These are phyloP conservation scores for Ophiognomonia clavigignenti-juglandacearum DNA, from an alignment of 2,329 filamentous ascomycete genomes.

Conservation along the genomic window DNA sequence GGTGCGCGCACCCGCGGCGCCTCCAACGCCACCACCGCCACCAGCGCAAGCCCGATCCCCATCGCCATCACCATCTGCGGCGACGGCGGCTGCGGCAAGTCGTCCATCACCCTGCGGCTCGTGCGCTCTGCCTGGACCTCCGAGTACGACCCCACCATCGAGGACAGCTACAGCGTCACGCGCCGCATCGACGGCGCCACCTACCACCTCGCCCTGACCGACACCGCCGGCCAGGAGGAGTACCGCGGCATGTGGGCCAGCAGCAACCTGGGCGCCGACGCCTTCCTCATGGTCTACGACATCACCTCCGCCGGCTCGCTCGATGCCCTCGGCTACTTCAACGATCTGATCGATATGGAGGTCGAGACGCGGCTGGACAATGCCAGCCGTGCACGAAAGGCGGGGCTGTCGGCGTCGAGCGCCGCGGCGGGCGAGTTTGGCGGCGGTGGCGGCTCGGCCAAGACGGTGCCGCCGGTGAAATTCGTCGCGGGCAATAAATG, in stretches of 20 bases:
- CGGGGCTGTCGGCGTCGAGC: slow-evolving; percentile 32
- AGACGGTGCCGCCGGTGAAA: slow-evolving; percentile 68
- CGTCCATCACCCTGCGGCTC: slow-evolving; percentile 76
- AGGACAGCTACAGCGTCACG: slow-evolving; percentile 81
- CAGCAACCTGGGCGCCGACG: slow-evolving; percentile 73
- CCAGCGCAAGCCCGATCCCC: slow-evolving; percentile 41
- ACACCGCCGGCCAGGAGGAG: slow-evolving; percentile 86
- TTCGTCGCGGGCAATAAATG: slow-evolving; percentile 86
- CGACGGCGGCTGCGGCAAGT: slow-evolving; percentile 81
- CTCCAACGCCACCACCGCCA: slow-evolving; percentile 12
- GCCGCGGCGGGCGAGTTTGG: slow-evolving; percentile 22
- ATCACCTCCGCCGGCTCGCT: slow-evolving; percentile 69
- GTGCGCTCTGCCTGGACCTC: slow-evolving; percentile 81
- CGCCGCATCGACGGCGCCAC: slow-evolving; percentile 74
- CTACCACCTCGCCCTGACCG: slow-evolving; percentile 74
- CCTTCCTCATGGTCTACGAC: slow-evolving; percentile 84
- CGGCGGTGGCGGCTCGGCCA: slow-evolving; percentile 32
- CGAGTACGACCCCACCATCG: slow-evolving; percentile 76
- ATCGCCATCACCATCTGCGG: slow-evolving; percentile 80
- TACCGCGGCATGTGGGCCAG: slow-evolving; percentile 83
- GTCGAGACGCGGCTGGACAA: slow-evolving; percentile 64
- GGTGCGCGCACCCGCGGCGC: slow-evolving; percentile 1
- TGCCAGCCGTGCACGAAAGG: slow-evolving; percentile 46
- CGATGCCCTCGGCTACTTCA: slow-evolving; percentile 70
- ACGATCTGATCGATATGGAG: slow-evolving; percentile 80